Evolutionary conservation across 2,329 filamentous ascomycete species (phyloP), one percentile per base, ranked within the genome.

Genomic region (Nemania serpens): DNA sequence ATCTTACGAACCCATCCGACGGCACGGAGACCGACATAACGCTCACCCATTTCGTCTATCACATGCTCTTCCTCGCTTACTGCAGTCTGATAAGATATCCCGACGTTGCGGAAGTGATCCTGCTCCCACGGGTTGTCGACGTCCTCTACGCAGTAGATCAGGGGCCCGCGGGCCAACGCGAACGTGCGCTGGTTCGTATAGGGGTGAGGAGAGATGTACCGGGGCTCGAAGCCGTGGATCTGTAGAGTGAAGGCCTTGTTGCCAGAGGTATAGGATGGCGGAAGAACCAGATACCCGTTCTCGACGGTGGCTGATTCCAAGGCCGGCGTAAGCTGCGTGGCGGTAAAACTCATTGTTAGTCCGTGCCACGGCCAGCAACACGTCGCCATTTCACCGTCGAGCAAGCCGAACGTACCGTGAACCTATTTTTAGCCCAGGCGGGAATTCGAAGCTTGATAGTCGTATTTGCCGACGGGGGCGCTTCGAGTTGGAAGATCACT

Each of bases 91-190:
- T 66, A 58, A 47, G 64, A 66, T 50, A 75, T 66, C 15, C 69
- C 70, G n/a, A 77, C 63, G 57, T 77, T 74, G 66, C 80, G 83
- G 75, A 85, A 85, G 69, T 87, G 83, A 65, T 85, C 78, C 1
- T 74, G 66, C 52, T 82, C 84, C 82, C 82, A 85, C 0, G 73
- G 37, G 58, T 87, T 85, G 66, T 88, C 84, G 6, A 77, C 67
- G 57, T 88, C 85, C 67, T 88, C 86, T 3, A 83, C 78, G 59
- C 84, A 88, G 70, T 88, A 88, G 5, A 88, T 75, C 5, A 88
- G 68, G 0, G 85, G 85, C 0, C 86, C 86, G 3, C 84, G 78
- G 2, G 80, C 83, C 6, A 88, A 70, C 1, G 81, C 77, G 39
- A 85, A 64, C 2, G 81, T 83, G n/a, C 79, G 73, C 66, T 86